phyloP scores from a whole-genome alignment of 345 rosid species.

The Cardiospermum halicacabum region DNA sequence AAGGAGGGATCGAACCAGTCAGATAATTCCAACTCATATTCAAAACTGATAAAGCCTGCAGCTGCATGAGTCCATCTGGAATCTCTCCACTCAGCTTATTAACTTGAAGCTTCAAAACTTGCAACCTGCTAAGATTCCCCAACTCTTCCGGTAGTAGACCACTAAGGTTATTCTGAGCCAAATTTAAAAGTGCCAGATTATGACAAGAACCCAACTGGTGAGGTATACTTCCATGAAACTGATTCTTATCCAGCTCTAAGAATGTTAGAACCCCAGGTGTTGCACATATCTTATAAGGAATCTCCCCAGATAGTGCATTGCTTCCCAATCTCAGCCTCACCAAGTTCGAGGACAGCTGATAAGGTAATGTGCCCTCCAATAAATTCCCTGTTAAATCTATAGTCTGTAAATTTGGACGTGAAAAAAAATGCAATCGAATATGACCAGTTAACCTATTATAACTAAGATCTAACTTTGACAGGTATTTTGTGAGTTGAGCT shows the following conservation, averaged over 20 bases:
- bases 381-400: conserved; percentile 58
- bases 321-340: conserved; percentile 68
- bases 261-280: conserved; percentile 34
- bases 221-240: conserved; percentile 45
- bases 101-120: conserved; percentile 51
- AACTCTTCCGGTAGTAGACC: conserved; percentile 41
- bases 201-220: conserved; percentile 32
- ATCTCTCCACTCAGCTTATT: conserved; percentile 58
- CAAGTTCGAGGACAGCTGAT: conserved; percentile 31
- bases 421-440: conserved; percentile 46
- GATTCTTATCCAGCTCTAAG: conserved; percentile 68
- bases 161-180: conserved; percentile 43
- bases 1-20: conserved; percentile 52
- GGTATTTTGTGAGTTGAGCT: conserved; percentile 32
- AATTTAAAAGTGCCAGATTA: conserved; percentile 46
- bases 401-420: conserved; percentile 20
- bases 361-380: conserved; percentile 45
- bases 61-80: conserved; percentile 28
- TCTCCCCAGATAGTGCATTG: conserved; percentile 35
- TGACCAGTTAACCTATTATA: conserved; percentile 36
- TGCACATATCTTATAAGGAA: conserved; percentile 31
- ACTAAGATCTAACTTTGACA: conserved; percentile 53
- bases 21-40: conserved; percentile 56
- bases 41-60: conserved; percentile 29
- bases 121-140: conserved; percentile 36